Evolutionary conservation across 371 early-diverging fungal genomes (phyloP).

Genomic region (Globomyces sp.): DNA sequence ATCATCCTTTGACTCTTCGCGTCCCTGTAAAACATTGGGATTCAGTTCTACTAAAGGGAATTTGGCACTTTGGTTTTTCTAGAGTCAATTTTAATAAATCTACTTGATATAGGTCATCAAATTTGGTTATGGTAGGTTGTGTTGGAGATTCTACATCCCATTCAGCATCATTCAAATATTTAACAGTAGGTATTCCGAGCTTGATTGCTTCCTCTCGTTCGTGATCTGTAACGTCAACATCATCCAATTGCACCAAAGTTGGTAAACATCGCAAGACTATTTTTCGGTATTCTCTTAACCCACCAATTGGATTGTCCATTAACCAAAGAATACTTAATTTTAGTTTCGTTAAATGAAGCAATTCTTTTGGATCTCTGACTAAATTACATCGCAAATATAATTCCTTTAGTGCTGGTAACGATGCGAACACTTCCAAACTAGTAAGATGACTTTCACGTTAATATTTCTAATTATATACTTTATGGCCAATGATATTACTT

Average conservation of each 20-base stretch:
- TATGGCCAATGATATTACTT: slow-evolving; percentile 41
- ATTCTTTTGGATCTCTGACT: slow-evolving; percentile 31
- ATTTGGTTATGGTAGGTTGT: neutral
- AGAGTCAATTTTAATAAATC: neutral
- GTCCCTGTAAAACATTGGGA: too few species aligned
- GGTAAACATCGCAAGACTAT: slow-evolving; percentile 32
- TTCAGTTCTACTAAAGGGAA: too few species aligned
- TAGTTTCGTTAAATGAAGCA: slow-evolving; percentile 30
- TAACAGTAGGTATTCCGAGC: neutral
- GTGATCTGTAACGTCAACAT: slow-evolving; percentile 22
- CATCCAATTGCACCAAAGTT: slow-evolving; percentile 33
- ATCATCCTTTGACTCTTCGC: too few species aligned
- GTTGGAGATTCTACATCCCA: neutral
- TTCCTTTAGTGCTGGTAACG: slow-evolving; percentile 27
- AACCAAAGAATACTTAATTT: slow-evolving; percentile 36
- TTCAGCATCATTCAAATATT: neutral
- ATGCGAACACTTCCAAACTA: slow-evolving; percentile 7
- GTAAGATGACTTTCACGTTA: slow-evolving; percentile 15
- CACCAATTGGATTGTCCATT: slow-evolving; percentile 40
- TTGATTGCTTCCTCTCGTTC: slow-evolving; percentile 33
- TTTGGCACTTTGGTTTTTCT: too few species aligned
- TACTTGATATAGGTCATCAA: neutral
- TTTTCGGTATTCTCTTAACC: slow-evolving; percentile 24
- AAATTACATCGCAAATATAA: slow-evolving; percentile 43
- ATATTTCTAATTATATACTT: slow-evolving; percentile 21